phyloP scores from a whole-genome alignment of 495 filamentous ascomycete genomes.

The Annulohypoxylon moriforme region DNA sequence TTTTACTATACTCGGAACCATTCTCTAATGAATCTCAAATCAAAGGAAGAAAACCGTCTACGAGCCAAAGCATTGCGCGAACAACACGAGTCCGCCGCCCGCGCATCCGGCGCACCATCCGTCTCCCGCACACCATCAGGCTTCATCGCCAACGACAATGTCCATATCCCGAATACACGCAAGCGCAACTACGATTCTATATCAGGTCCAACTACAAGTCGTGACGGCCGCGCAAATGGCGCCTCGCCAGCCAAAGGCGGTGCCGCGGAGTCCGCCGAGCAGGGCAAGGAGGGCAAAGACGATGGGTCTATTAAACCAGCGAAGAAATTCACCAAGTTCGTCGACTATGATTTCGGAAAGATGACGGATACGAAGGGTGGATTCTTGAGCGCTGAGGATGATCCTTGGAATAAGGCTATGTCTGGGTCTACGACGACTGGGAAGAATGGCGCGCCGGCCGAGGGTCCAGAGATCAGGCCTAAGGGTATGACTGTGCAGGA shows the following conservation, averaged over 20 bases:
- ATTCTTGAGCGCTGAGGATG: conserved; percentile 86
- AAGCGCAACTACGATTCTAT: conserved; percentile 70
- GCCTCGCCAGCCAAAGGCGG: conserved; percentile 43
- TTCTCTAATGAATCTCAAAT: conserved; percentile 4
- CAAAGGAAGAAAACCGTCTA: conserved; percentile 87
- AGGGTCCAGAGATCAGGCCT: conserved; percentile 68
- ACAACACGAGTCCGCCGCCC: conserved; percentile 69
- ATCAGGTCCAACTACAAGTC: conserved; percentile 71
- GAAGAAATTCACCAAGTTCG: conserved; percentile 87
- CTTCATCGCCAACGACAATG: conserved; percentile 53
- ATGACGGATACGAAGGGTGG: conserved; percentile 99
- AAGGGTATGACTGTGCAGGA: conserved; percentile 87
- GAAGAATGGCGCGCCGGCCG: conserved; percentile 35
- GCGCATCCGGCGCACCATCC: conserved; percentile 45
- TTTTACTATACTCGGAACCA: not conserved
- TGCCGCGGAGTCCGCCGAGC: conserved; percentile 45
- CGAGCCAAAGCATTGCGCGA: conserved; percentile 90
- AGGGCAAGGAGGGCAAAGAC: conserved; percentile 54
- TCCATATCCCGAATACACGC: conserved; percentile 52
- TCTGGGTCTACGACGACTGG: conserved; percentile 59
- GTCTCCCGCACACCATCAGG: conserved; percentile 53
- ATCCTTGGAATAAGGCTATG: conserved; percentile 85
- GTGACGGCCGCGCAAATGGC: conserved; percentile 68
- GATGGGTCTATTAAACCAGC: conserved; percentile 72
- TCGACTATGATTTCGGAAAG: conserved; percentile 96